Evolutionary conservation across 1,139 yeast species (phyloP).

Genomic region (Yamadazyma friedrichii): DNA sequence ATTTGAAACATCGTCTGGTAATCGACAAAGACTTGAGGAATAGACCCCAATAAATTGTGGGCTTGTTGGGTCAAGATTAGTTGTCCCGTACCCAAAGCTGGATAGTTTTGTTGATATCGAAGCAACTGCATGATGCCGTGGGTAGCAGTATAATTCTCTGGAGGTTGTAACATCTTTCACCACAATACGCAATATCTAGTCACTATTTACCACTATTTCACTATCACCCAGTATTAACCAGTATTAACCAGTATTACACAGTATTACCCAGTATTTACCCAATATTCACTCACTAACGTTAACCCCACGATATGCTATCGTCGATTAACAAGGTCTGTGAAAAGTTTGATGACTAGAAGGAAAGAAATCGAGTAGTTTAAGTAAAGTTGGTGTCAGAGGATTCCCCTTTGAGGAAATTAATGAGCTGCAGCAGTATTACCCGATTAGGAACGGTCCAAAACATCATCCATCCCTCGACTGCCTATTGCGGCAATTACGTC

Average conservation of each 20-base stretch:
- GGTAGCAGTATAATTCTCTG: conserved; percentile 19
- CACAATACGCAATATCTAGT: neutral
- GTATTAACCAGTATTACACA: too few relatives aligned
- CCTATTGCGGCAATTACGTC: too few relatives aligned
- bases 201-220: too few relatives aligned
- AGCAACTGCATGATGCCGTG: conserved; percentile 35
- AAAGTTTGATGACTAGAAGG: neutral
- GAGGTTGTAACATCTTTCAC: neutral
- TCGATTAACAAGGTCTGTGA: too few relatives aligned
- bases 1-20: conserved; percentile 15
- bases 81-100: conserved; percentile 20
- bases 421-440: conserved; percentile 6
- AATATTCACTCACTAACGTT: too few relatives aligned
- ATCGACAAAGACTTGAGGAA: conserved; percentile 14
- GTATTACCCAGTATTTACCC: too few relatives aligned
- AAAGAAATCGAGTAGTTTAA: neutral
- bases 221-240: too few relatives aligned
- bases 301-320: neutral
- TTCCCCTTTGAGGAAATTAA: conserved; percentile 10
- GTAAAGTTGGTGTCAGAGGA: neutral
- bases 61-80: conserved; percentile 15
- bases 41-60: conserved; percentile 13
- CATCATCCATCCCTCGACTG: neutral
- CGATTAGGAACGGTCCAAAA: conserved; percentile 1
- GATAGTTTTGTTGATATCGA: conserved; percentile 21